Evolutionary conservation across 352 stramenopile species (phyloP), one percentile per base, ranked within the genome.

Genomic region (Phytopythium vexans): DNA sequence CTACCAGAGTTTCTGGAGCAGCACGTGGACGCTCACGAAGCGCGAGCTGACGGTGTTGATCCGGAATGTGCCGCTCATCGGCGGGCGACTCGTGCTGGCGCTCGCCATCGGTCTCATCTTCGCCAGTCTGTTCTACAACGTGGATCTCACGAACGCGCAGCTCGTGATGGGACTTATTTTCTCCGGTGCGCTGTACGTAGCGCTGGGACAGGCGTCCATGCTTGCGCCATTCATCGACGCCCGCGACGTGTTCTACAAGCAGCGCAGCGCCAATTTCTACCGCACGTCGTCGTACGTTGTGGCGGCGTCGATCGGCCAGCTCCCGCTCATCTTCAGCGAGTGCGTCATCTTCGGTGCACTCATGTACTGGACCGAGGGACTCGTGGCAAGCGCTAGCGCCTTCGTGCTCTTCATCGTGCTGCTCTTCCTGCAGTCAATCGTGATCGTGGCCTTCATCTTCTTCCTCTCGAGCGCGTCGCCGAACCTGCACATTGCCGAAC

Each of bases 241-340:
- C 0, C 74, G 75, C 5, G 66, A 59, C n/a, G 59, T 90, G 4
- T 97, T 94, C 62, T 96, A 96, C 74, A 96, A 95, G 56, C 89
- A 97, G 49, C 73, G 75, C 8, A 79, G 81, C 32, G 74, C 78
- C 2, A 96, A 96, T 50, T 96, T 96, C 54, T 96, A 90, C 54
- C 81, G 82, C 40, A 80, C 86, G 11, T 82, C 78, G 21, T 78
- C 81, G 10, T 97, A 94, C 58, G 77, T 95, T 36, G 54, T 96
- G 27, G 77, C 73, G 8, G 70, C 61, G 40, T 69, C 65, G 9
- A 31, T 82, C 5, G 74, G 71, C 40, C 61, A 84, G 46, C 64
- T 88, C 47, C 72, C 82, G 58, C 72, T 90, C 49, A 60, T 66
- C 60, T 27, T 87, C 11, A 52, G 79, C 42, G 88, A 97, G 62